Conservation (phyloP, 2,329 filamentous ascomycete species). For the Fusarium nygamai region DNA sequence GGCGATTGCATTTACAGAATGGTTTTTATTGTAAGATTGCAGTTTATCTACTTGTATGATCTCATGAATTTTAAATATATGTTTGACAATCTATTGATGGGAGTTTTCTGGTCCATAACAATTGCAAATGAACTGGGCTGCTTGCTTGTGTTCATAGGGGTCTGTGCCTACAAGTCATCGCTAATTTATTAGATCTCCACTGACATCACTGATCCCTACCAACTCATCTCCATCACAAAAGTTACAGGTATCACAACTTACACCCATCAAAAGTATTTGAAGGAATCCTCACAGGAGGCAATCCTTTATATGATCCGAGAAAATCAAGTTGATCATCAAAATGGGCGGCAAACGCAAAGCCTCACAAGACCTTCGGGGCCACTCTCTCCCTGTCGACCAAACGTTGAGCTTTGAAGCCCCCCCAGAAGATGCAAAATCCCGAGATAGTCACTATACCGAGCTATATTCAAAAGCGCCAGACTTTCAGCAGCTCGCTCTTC, state of each 20-base stretch:
- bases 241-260: slow-evolving; percentile 1
- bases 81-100: background rate
- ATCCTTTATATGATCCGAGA: too few species aligned
- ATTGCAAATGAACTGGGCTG: background rate
- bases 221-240: background rate
- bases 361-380: slow-evolving; percentile 12
- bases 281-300: background rate
- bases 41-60: slow-evolving; percentile 6
- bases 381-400: background rate
- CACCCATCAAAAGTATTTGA: too few species aligned
- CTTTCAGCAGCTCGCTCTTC: slow-evolving; percentile 54
- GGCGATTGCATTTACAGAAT: slow-evolving; percentile 32
- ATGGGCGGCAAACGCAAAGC: slow-evolving; percentile 40
- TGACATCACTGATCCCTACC: background rate
- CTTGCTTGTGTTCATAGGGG: background rate
- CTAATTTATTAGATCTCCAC: slow-evolving; percentile 5
- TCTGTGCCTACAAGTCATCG: background rate
- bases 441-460: slow-evolving; percentile 49
- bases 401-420: background rate
- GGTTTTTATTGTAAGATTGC: slow-evolving; percentile 1
- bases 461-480: slow-evolving; percentile 55
- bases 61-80: background rate
- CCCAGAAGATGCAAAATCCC: slow-evolving; percentile 5
- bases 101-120: background rate
- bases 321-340: background rate